These are phyloP conservation scores for Galerina sulciceps DNA, from an alignment of 768 basidiomycete species.

Conservation along the genomic window DNA sequence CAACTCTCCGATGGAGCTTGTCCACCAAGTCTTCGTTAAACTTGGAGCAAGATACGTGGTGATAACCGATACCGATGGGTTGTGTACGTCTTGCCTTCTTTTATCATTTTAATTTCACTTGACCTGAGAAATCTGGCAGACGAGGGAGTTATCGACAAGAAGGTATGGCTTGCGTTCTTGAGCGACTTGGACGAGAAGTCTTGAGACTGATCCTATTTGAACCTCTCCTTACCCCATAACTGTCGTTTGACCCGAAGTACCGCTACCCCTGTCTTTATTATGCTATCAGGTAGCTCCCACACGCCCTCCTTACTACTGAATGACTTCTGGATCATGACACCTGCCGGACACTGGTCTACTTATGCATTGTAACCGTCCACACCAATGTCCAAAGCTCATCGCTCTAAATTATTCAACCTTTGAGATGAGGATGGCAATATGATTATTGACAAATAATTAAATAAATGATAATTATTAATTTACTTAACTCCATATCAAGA, in stretches of 20 bases:
- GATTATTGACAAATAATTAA: no score
- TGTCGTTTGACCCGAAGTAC: not conserved
- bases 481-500: not conserved
- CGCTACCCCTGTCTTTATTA: no score
- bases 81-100: slow-evolving; percentile 55
- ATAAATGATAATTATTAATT: no score
- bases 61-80: slow-evolving; percentile 79
- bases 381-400: no score
- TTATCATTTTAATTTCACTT: not conserved
- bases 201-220: slow-evolving; percentile 13
- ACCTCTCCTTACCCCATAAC: not conserved
- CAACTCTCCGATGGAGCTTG: slow-evolving; percentile 87
- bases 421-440: no score
- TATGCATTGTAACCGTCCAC: not conserved
- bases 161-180: slow-evolving; percentile 90
- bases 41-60: slow-evolving; percentile 91
- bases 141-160: slow-evolving; percentile 92
- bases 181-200: slow-evolving; percentile 70
- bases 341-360: not conserved
- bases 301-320: no score
- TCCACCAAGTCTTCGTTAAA: slow-evolving; percentile 94
- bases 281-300: no score
- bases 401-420: no score
- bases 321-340: not conserved
- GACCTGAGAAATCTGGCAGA: slow-evolving; percentile 45